These are phyloP conservation scores for Pluteus cervinus DNA, from an alignment of 768 basidiomycete species.

Conservation along the genomic window DNA sequence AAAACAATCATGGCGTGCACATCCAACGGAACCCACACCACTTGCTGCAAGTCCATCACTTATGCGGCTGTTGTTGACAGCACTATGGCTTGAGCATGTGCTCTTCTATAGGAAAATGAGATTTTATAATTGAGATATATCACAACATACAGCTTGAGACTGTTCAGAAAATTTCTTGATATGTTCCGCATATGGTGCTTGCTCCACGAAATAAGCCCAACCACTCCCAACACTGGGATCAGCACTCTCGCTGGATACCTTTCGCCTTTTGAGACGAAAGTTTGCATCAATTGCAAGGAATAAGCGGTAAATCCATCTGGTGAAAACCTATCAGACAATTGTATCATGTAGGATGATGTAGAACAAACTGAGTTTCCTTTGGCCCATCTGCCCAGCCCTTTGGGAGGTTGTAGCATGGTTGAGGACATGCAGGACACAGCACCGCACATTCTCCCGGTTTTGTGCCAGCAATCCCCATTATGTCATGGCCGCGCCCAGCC, in stretches of 20 bases:
- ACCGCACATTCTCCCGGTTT: conserved; percentile 2
- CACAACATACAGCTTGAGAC: conserved; percentile 6
- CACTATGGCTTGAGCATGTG: conserved; percentile 5
- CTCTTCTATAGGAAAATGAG: not conserved
- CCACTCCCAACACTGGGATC: conserved; percentile 13
- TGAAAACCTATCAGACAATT: not conserved
- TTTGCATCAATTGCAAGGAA: conserved; percentile 14
- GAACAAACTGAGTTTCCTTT: not conserved
- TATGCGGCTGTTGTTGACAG: conserved; percentile 6
- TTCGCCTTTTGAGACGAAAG: conserved; percentile 11
- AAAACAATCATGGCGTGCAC: conserved; percentile 6
- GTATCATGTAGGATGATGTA: not conserved
- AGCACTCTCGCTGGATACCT: conserved; percentile 10
- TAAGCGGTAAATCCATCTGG: conserved; percentile 11
- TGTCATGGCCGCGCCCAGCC: conserved; percentile 5
- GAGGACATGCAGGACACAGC: conserved; percentile 7
- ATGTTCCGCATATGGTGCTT: conserved; percentile 6
- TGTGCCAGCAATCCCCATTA: conserved; percentile 2
- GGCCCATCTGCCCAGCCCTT: not conserved
- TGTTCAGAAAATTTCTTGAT: conserved; percentile 5
- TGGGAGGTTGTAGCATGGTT: conserved; percentile 1
- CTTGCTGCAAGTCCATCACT: conserved; percentile 5
- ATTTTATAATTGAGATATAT: not conserved
- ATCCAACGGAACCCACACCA: conserved; percentile 7
- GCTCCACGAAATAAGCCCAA: conserved; percentile 15